phyloP scores from a whole-genome alignment of 139 green algal genomes.

The Spirogloea muscicola region DNA sequence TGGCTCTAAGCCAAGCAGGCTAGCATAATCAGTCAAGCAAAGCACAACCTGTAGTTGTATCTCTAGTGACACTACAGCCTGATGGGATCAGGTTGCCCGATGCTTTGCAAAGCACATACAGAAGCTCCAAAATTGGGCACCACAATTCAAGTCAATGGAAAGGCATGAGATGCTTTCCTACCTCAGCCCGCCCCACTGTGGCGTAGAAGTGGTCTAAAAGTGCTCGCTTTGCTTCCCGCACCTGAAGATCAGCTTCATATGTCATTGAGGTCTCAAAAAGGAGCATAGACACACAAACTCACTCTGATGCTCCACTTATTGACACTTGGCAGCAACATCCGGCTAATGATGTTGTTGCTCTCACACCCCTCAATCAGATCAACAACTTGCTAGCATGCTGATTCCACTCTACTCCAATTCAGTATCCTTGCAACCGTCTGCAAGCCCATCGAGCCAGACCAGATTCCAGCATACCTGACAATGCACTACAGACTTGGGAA shows the following conservation, averaged over 20 bases:
- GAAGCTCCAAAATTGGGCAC: too few relatives aligned
- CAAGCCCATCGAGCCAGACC: too few relatives aligned
- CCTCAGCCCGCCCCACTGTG: constrained; percentile 4
- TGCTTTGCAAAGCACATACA: too few relatives aligned
- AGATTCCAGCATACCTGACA: constrained; percentile 48
- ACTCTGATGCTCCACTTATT: neutral
- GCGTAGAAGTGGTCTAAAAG: constrained; percentile 36
- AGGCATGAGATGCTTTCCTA: neutral
- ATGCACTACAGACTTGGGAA: constrained; percentile 47
- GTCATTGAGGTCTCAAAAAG: neutral
- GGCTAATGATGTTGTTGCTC: neutral
- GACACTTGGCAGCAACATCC: neutral
- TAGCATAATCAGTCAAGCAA: too few relatives aligned
- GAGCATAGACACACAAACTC: neutral
- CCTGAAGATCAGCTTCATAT: constrained; percentile 5
- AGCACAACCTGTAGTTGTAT: too few relatives aligned
- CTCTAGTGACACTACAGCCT: too few relatives aligned
- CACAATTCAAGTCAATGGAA: too few relatives aligned
- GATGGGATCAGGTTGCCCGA: too few relatives aligned
- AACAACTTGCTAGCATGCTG: neutral
- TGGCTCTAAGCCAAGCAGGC: too few relatives aligned
- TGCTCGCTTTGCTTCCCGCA: constrained; percentile 19
- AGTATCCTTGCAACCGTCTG: too few relatives aligned
- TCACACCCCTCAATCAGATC: neutral
- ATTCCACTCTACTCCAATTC: too few relatives aligned